A percentile compares a stretch with the other conserved stretches of the same genome.
These are phyloP conservation scores for Pseudocohnilembus persalinus DNA, from an alignment of 169 alveolate species.

Conservation along the genomic window DNA sequence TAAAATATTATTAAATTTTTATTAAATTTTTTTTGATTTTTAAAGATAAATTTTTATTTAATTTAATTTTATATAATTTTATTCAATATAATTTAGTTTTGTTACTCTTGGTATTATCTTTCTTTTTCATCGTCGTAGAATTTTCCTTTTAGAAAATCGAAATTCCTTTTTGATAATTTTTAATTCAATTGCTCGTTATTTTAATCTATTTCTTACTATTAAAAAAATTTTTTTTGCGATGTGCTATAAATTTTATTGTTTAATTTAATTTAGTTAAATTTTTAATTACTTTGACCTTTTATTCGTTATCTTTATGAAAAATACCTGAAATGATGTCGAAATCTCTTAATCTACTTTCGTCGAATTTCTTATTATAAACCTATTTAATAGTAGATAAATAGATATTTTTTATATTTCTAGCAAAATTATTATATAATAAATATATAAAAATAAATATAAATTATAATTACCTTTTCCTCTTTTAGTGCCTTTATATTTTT, in stretches of 20 bases:
- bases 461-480: constrained; percentile 4
- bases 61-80: no score
- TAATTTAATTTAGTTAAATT: no score
- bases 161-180: constrained; percentile 42
- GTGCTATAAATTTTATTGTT: not conserved
- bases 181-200: constrained; percentile 25
- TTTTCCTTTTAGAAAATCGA: constrained; percentile 13
- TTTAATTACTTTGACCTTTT: constrained; percentile 3
- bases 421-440: not conserved
- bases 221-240: not conserved
- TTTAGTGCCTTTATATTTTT: constrained; percentile 20
- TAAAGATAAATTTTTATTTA: not conserved
- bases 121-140: constrained; percentile 40
- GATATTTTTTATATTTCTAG: not conserved
- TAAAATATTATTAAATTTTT: no score
- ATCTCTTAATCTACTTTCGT: constrained; percentile 23
- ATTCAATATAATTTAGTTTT: no score
- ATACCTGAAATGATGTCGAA: constrained; percentile 36
- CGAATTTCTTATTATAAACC: not conserved
- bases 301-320: constrained; percentile 31
- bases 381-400: not conserved
- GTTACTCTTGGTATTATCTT: constrained; percentile 15
- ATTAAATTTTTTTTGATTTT: not conserved
- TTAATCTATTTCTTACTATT: not conserved
- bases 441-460: no score